Percentiles rank a stretch among this genome's conserved stretches.
Evolutionary conservation across 192 early-diverging fungal species (phyloP).

Genomic region (Coemansia sp.): DNA sequence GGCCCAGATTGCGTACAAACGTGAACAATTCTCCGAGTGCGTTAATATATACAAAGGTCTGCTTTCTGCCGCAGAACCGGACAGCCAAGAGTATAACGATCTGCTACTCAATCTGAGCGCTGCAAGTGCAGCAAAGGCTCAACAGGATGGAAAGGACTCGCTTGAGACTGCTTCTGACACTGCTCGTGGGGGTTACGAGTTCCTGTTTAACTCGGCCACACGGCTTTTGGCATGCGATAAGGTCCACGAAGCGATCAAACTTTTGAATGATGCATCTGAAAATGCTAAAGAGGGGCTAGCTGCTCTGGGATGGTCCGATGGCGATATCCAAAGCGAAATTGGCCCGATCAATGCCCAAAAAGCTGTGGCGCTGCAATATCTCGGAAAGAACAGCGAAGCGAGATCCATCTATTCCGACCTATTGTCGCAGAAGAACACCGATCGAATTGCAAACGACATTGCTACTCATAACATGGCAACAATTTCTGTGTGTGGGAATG

Average conservation of each 20-base stretch:
- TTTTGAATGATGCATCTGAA: slow-evolving; percentile 20
- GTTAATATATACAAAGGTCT: slow-evolving; percentile 29
- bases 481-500: not conserved
- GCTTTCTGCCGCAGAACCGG: slow-evolving; percentile 12
- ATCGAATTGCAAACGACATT: slow-evolving; percentile 21
- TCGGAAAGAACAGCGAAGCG: slow-evolving; percentile 17
- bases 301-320: slow-evolving; percentile 20
- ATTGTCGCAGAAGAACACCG: slow-evolving; percentile 13
- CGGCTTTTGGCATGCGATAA: slow-evolving; percentile 28
- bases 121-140: slow-evolving; percentile 40
- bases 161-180: not conserved
- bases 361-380: slow-evolving; percentile 34
- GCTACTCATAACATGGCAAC: slow-evolving; percentile 32
- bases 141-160: slow-evolving; percentile 2
- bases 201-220: slow-evolving; percentile 41
- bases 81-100: slow-evolving; percentile 24
- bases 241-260: slow-evolving; percentile 16
- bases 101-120: slow-evolving; percentile 40
- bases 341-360: slow-evolving; percentile 40
- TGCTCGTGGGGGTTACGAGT: slow-evolving; percentile 22
- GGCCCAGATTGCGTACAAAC: slow-evolving; percentile 53
- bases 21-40: slow-evolving; percentile 36
- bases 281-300: slow-evolving; percentile 23
- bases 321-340: slow-evolving; percentile 40
- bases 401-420: slow-evolving; percentile 18